Conservation (phyloP, 2,329 filamentous ascomycete species). For the Lecanicillium sp. region DNA sequence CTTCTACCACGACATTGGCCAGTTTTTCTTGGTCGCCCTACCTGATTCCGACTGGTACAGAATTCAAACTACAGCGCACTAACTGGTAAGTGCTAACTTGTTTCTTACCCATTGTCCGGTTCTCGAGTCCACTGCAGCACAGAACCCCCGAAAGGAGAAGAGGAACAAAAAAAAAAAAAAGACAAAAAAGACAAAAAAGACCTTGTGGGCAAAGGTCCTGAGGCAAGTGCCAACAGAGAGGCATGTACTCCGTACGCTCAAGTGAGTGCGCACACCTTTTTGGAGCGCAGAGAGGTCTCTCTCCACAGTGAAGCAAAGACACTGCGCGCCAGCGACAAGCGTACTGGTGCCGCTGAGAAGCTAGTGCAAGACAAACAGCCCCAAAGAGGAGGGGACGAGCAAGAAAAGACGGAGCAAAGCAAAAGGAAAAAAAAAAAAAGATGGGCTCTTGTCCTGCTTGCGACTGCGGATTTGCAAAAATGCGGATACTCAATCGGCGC, state of each 20-base stretch:
- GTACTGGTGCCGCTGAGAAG: neutral
- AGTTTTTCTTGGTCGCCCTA: neutral
- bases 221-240: neutral
- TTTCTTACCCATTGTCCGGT: constrained; percentile 10
- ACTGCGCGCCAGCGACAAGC: constrained; percentile 6
- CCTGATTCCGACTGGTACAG: constrained; percentile 1
- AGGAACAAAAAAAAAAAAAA: neutral
- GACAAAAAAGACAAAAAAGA: neutral
- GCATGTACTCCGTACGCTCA: neutral
- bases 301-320: neutral
- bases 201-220: neutral
- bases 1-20: neutral
- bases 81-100: constrained; percentile 12
- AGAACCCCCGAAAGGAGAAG: neutral
- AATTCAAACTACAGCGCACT: constrained; percentile 1
- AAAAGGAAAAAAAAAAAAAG: neutral
- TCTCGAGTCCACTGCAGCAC: constrained; percentile 1
- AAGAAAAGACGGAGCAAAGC: no score
- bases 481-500: constrained; percentile 8
- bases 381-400: no score
- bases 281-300: neutral
- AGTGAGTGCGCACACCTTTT: constrained; percentile 2
- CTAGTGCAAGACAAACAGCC: neutral
- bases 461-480: neutral
- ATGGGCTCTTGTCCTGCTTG: neutral